phyloP scores from a whole-genome alignment of 441 rosid genomes.

The Adansonia grandidieri region DNA sequence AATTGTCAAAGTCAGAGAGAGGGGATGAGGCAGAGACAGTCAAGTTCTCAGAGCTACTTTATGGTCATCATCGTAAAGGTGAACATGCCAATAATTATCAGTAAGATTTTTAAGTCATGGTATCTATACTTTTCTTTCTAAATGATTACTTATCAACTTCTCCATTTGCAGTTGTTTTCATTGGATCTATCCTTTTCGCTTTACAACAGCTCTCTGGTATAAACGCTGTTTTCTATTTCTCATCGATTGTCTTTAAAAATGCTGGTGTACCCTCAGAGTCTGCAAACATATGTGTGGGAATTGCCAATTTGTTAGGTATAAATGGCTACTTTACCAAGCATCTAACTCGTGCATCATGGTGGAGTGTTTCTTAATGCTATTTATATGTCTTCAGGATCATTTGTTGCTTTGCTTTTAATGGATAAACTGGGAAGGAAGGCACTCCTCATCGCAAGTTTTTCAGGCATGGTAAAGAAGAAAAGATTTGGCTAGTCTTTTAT shows the following conservation, averaged over 20 bases:
- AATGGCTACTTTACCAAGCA: constrained; percentile 28
- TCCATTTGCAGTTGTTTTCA: constrained; percentile 75
- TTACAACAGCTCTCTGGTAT: constrained; percentile 85
- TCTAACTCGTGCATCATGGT: constrained; percentile 19
- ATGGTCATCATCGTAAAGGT: constrained; percentile 63
- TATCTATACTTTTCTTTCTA: constrained; percentile 27
- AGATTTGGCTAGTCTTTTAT: background rate
- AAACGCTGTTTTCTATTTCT: constrained; percentile 81
- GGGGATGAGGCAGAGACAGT: constrained; percentile 60
- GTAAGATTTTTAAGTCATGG: constrained; percentile 3
- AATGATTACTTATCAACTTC: constrained; percentile 42
- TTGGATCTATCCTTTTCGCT: constrained; percentile 76
- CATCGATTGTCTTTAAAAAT: constrained; percentile 72
- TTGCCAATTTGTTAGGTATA: constrained; percentile 67
- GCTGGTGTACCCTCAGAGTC: constrained; percentile 74
- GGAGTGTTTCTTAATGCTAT: constrained; percentile 20
- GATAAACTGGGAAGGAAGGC: constrained; percentile 74
- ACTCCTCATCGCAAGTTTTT: constrained; percentile 72
- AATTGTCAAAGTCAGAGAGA: constrained; percentile 58
- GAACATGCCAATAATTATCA: constrained; percentile 28
- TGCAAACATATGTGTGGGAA: constrained; percentile 65
- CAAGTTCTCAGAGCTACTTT: constrained; percentile 59
- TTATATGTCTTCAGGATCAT: constrained; percentile 49
- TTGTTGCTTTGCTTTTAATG: constrained; percentile 65
- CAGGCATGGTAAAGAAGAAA: constrained; percentile 57